phyloP scores from a whole-genome alignment of 495 filamentous ascomycete species.

The Pseudomonodictys pantanalensis region DNA sequence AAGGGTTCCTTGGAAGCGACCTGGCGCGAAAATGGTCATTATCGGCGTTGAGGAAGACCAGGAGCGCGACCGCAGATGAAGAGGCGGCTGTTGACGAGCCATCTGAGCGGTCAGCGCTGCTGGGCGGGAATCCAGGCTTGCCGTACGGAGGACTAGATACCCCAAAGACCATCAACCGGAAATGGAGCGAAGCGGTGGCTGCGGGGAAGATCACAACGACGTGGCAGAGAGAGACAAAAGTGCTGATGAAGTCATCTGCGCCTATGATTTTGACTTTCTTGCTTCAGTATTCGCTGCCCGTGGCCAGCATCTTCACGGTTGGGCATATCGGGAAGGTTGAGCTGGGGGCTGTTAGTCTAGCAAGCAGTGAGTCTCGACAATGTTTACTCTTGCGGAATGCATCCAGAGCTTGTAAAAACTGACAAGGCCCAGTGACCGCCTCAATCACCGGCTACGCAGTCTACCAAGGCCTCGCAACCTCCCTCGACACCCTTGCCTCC shows the following conservation, averaged over 20 bases:
- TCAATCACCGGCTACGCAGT: conserved; percentile 70
- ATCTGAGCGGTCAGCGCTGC: conserved; percentile 54
- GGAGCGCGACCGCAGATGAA: conserved; percentile 37
- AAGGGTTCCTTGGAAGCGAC: conserved; percentile 8
- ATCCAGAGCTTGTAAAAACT: not conserved
- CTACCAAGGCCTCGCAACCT: conserved; percentile 68
- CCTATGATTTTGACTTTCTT: conserved; percentile 67
- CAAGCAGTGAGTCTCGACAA: conserved; percentile 45
- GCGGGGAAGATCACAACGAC: conserved; percentile 31
- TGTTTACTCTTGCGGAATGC: too few relatives aligned
- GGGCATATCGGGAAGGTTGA: conserved; percentile 35
- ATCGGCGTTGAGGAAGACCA: conserved; percentile 15
- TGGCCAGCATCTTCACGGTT: conserved; percentile 60
- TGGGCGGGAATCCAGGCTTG: conserved; percentile 38
- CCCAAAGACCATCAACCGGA: conserved; percentile 36
- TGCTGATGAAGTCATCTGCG: conserved; percentile 57
- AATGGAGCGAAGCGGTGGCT: conserved; percentile 30
- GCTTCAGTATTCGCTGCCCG: conserved; percentile 68
- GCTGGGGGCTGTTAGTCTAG: conserved; percentile 54
- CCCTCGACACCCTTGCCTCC: conserved; percentile 69
- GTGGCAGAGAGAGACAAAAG: conserved; percentile 40
- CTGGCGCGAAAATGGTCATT: conserved; percentile 28
- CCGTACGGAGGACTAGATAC: conserved; percentile 43
- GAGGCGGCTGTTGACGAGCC: conserved; percentile 29
- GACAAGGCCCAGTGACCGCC: conserved; percentile 53